A percentile compares a stretch with the other conserved stretches of the same genome.
Evolutionary conservation across 2,329 filamentous ascomycete species (phyloP).

Genomic region (Aspergillus chevalieri): DNA sequence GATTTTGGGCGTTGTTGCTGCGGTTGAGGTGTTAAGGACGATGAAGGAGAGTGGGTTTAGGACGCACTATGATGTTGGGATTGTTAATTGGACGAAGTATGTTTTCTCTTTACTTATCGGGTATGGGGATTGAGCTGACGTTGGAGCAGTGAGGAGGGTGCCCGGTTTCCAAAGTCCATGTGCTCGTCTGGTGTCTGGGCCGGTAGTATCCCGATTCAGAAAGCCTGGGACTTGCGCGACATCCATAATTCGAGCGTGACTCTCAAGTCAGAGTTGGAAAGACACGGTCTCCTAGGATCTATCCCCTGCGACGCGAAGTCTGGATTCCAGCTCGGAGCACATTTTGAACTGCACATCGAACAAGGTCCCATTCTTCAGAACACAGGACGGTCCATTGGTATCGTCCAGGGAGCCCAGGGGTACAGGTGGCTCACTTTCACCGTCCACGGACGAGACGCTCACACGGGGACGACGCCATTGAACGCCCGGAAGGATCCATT

Average conservation of each 20-base stretch:
- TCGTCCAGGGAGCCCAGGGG: slow-evolving; percentile 63
- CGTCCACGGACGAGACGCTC: slow-evolving; percentile 58
- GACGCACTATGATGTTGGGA: slow-evolving; percentile 61
- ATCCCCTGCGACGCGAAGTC: slow-evolving; percentile 37
- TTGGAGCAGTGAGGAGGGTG: slow-evolving; percentile 62
- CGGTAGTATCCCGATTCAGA: slow-evolving; percentile 53
- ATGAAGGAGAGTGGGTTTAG: slow-evolving; percentile 60
- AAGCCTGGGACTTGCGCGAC: slow-evolving; percentile 53
- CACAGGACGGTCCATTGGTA: slow-evolving; percentile 54
- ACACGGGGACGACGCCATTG: slow-evolving; percentile 66
- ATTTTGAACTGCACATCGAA: slow-evolving; percentile 78
- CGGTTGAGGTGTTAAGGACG: slow-evolving; percentile 61
- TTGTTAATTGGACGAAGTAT: slow-evolving; percentile 55
- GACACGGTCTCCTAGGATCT: slow-evolving; percentile 61
- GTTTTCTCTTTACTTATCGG: slow-evolving; percentile 41
- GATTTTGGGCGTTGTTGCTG: slow-evolving; percentile 64
- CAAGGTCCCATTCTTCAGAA: slow-evolving; percentile 67
- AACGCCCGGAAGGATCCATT: slow-evolving; percentile 57
- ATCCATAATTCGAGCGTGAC: slow-evolving; percentile 52
- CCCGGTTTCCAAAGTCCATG: slow-evolving; percentile 69
- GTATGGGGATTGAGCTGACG: neutral
- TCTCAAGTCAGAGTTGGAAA: slow-evolving; percentile 57
- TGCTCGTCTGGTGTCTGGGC: slow-evolving; percentile 69
- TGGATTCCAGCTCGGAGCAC: slow-evolving; percentile 59
- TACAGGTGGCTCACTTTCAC: slow-evolving; percentile 64